These are phyloP conservation scores for Asterionellopsis glacialis DNA, from an alignment of 108 stramenopile species.

Conservation along the genomic window DNA sequence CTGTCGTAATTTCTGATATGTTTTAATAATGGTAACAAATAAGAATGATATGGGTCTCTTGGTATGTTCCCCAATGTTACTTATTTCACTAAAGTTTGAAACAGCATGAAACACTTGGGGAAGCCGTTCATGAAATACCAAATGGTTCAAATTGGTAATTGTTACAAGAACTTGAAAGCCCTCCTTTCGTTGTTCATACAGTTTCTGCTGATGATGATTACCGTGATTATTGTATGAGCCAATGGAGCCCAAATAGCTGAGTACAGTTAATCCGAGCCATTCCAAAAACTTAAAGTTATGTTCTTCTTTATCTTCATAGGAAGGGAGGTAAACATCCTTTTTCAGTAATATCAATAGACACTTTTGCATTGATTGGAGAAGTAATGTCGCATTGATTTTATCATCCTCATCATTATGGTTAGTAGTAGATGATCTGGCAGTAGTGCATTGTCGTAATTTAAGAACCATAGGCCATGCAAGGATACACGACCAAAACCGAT, in stretches of 20 bases:
- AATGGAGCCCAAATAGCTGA: too few species aligned
- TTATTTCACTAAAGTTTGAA: background rate
- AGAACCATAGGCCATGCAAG: too few species aligned
- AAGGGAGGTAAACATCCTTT: slow-evolving; percentile 63
- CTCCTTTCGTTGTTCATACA: background rate
- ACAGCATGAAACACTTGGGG: slow-evolving; percentile 2
- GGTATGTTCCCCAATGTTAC: background rate
- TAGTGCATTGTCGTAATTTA: too few species aligned
- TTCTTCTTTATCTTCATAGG: slow-evolving; percentile 46
- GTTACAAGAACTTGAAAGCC: slow-evolving; percentile 6
- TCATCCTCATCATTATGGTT: background rate
- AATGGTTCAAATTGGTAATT: slow-evolving; percentile 20
- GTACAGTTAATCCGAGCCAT: slow-evolving; percentile 16
- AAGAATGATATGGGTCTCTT: background rate
- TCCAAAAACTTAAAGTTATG: slow-evolving; percentile 40
- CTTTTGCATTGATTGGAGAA: slow-evolving; percentile 14
- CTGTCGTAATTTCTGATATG: slow-evolving; percentile 41
- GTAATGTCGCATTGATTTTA: background rate
- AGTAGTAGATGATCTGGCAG: too few species aligned
- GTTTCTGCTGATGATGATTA: too few species aligned
- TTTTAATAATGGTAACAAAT: slow-evolving; percentile 27
- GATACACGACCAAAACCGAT: slow-evolving; percentile 2
- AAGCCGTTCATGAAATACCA: slow-evolving; percentile 20
- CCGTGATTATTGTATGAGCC: too few species aligned
- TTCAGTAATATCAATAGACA: slow-evolving; percentile 37